Conservation (phyloP, 2,329 filamentous ascomycete species). For the Calonectria honghensis region DNA sequence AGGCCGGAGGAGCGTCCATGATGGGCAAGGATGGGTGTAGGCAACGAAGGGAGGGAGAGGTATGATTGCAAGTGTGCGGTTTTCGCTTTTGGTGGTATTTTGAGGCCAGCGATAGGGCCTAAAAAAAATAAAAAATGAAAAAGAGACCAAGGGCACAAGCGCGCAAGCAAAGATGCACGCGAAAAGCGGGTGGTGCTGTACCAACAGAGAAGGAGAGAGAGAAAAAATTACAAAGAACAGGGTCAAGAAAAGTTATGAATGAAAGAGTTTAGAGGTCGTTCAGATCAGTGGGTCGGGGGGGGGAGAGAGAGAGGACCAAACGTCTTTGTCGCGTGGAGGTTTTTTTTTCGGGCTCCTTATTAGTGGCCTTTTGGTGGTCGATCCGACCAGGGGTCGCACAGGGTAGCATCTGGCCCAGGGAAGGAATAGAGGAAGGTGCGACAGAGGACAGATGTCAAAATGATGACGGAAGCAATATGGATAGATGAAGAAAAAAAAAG, state of each 20-base stretch:
- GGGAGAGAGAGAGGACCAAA: neutral
- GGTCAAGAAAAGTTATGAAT: neutral
- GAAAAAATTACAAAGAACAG: neutral
- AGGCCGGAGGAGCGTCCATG: conserved; percentile 56
- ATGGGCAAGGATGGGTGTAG: neutral
- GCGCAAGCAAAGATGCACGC: neutral
- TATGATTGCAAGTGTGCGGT: neutral
- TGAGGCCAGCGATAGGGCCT: conserved; percentile 13
- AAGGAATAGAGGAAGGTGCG: neutral
- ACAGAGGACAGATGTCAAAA: conserved; percentile 22
- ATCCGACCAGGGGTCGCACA: conserved; percentile 17
- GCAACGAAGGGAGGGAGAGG: neutral
- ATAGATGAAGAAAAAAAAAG: neutral
- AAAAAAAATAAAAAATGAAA: neutral
- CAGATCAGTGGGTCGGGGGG: conserved; percentile 10
- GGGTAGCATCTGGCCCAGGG: conserved; percentile 5
- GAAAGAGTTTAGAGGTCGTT: conserved; percentile 19
- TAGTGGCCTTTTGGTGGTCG: conserved; percentile 24
- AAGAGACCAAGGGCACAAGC: neutral
- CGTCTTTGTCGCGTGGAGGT: conserved; percentile 37
- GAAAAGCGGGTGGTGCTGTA: neutral
- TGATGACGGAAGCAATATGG: neutral
- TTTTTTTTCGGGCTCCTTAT: conserved; percentile 33
- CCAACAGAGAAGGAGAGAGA: neutral
- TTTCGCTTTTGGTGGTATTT: neutral